Percentiles rank a stretch among this genome's conserved stretches.
Conservation (phyloP, 352 stramenopile species). For the Globisporangium mamillatum region DNA sequence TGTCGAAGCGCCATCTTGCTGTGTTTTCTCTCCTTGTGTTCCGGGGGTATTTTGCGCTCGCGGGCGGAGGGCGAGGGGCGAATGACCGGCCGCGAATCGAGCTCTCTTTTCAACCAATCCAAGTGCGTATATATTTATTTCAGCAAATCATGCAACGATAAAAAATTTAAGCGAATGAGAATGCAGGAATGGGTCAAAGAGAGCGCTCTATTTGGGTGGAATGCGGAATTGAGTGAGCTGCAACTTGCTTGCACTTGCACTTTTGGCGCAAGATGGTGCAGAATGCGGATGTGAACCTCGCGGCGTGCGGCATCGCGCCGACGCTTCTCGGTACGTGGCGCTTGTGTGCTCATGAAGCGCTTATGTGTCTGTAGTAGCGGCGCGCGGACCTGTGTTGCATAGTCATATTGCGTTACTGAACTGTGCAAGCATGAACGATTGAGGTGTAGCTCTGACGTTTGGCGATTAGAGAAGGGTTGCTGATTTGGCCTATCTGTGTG, state of each 20-base stretch:
- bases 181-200: not conserved
- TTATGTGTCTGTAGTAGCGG: not conserved
- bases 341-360: not conserved
- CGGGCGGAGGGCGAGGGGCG: constrained; percentile 4
- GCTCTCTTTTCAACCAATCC: constrained; percentile 17
- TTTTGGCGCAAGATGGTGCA: constrained; percentile 13
- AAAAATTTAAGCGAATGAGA: constrained; percentile 35
- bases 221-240: not conserved
- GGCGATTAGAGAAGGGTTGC: not conserved
- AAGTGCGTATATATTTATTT: not conserved
- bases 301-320: constrained; percentile 54
- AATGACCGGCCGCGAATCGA: constrained; percentile 41
- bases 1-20: constrained; percentile 51
- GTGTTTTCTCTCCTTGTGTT: constrained; percentile 10
- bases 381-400: not conserved
- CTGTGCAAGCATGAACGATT: not conserved
- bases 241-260: not conserved
- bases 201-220: constrained; percentile 7
- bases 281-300: constrained; percentile 32
- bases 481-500: not conserved
- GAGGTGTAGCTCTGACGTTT: not conserved
- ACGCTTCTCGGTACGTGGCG: constrained; percentile 44
- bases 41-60: constrained; percentile 28
- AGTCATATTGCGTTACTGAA: not conserved
- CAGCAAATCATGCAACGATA: not conserved